These are phyloP conservation scores for Cercophora sp. DNA, from an alignment of 495 filamentous ascomycete genomes.

Conservation along the genomic window DNA sequence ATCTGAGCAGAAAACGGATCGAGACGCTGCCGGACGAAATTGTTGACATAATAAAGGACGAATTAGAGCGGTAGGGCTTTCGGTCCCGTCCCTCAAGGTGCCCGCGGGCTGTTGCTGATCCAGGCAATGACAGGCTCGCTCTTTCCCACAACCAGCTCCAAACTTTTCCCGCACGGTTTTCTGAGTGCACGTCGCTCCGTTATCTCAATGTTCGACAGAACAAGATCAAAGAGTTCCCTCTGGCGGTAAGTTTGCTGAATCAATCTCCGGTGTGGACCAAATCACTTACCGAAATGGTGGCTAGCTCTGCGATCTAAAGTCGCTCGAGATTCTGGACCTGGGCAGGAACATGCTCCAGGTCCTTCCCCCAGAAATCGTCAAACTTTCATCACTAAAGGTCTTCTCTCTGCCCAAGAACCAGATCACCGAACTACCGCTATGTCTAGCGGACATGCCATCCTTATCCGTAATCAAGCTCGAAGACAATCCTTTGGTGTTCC, in stretches of 20 bases:
- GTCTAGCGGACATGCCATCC: slow-evolving; percentile 82
- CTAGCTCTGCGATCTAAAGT: slow-evolving; percentile 69
- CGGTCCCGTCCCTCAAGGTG: too few species aligned
- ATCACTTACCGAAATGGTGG: slow-evolving; percentile 18
- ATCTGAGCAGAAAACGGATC: slow-evolving; percentile 81
- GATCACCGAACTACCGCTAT: slow-evolving; percentile 75
- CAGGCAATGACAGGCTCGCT: slow-evolving; percentile 63
- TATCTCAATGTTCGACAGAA: slow-evolving; percentile 96
- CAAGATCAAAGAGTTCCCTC: slow-evolving; percentile 79
- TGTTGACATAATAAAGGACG: slow-evolving; percentile 86
- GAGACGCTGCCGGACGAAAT: slow-evolving; percentile 79
- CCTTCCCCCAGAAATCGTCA: slow-evolving; percentile 75
- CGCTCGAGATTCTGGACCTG: slow-evolving; percentile 88
- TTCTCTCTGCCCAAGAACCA: slow-evolving; percentile 79
- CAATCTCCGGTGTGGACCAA: slow-evolving; percentile 1
- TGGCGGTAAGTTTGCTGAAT: slow-evolving; percentile 57
- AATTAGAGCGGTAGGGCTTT: slow-evolving; percentile 71
- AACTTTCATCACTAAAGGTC: slow-evolving; percentile 70
- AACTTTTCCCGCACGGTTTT: slow-evolving; percentile 73
- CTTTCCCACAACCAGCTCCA: slow-evolving; percentile 84
- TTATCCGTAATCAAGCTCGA: slow-evolving; percentile 83
- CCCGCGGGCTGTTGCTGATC: background rate
- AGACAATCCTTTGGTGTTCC: slow-evolving; percentile 75
- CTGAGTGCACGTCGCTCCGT: slow-evolving; percentile 80
- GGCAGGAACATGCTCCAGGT: slow-evolving; percentile 76